phyloP scores from a whole-genome alignment of 768 basidiomycete species.

The Mycena floridula region DNA sequence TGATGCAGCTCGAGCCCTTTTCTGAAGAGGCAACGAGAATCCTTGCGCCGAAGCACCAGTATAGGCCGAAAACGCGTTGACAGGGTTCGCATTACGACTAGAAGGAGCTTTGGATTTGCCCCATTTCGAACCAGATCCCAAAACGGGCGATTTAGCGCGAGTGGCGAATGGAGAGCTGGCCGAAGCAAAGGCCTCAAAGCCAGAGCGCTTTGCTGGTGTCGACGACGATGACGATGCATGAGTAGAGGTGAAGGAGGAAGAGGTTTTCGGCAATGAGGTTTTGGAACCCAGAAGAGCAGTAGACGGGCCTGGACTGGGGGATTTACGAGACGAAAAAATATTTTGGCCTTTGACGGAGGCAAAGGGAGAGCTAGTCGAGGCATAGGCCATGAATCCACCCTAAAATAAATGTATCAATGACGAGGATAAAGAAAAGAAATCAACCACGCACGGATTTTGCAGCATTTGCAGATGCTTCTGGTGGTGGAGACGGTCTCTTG shows the following conservation, averaged over 20 bases:
- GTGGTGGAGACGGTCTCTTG: slow-evolving; percentile 65
- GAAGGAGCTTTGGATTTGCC: slow-evolving; percentile 49
- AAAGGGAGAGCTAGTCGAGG: slow-evolving; percentile 69
- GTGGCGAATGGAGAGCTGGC: slow-evolving; percentile 45
- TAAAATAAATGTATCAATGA: slow-evolving; percentile 21
- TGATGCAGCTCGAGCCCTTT: slow-evolving; percentile 49
- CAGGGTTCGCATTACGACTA: slow-evolving; percentile 27
- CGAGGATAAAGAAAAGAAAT: slow-evolving; percentile 5
- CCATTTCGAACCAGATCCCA: slow-evolving; percentile 35
- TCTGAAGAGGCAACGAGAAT: slow-evolving; percentile 45
- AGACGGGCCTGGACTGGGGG: slow-evolving; percentile 19
- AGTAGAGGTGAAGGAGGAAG: slow-evolving; percentile 15
- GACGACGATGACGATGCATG: slow-evolving; percentile 14
- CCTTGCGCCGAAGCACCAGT: slow-evolving; percentile 41
- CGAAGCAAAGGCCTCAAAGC: slow-evolving; percentile 53
- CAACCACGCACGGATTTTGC: slow-evolving; percentile 45
- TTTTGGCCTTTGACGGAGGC: slow-evolving; percentile 67
- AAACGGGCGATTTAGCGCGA: slow-evolving; percentile 50
- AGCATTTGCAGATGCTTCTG: too few species aligned
- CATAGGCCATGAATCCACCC: slow-evolving; percentile 79
- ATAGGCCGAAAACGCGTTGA: slow-evolving; percentile 59
- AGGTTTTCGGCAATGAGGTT: slow-evolving; percentile 12
- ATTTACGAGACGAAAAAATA: slow-evolving; percentile 35
- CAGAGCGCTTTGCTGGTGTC: slow-evolving; percentile 41
- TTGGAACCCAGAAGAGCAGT: slow-evolving; percentile 10